phyloP scores from a whole-genome alignment of 2,329 filamentous ascomycete genomes.

The Beauveria australis region DNA sequence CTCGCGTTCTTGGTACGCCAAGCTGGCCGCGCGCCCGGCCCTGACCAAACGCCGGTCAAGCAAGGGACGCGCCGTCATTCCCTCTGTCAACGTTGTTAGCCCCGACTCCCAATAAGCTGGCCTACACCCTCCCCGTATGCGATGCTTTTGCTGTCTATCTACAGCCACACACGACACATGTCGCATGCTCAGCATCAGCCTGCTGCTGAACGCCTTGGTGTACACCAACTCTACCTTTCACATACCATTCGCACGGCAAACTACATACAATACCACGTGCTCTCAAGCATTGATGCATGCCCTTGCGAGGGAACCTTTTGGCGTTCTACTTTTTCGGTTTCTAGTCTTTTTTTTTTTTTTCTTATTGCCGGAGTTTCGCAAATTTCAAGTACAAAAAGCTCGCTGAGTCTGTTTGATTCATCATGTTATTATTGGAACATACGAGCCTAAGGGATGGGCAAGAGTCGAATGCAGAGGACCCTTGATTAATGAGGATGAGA shows the following conservation, averaged over 20 bases:
- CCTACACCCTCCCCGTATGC: not conserved
- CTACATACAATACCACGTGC: not conserved
- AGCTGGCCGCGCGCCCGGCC: slow-evolving; percentile 28
- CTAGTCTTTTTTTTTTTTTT: not conserved
- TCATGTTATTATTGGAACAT: not conserved
- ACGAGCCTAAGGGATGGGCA: not conserved
- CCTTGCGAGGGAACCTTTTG: not conserved
- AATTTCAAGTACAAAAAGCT: not conserved
- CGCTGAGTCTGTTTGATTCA: not conserved
- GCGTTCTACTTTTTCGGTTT: not conserved
- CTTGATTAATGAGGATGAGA: slow-evolving; percentile 7
- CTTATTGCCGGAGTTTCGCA: not conserved
- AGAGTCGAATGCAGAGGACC: not conserved
- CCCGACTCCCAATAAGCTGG: not conserved
- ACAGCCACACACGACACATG: not conserved
- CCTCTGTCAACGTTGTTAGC: slow-evolving; percentile 20
- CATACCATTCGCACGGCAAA: not conserved
- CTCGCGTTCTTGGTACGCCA: slow-evolving; percentile 35
- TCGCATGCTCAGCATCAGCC: not conserved
- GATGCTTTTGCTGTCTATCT: not conserved
- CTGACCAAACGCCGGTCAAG: slow-evolving; percentile 35
- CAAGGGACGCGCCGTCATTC: slow-evolving; percentile 34
- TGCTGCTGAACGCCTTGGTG: not conserved
- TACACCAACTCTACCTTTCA: not conserved
- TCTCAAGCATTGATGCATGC: not conserved